phyloP scores from a whole-genome alignment of 1,284 basidiomycete species.

The Cutaneotrichosporon arboriforme region DNA sequence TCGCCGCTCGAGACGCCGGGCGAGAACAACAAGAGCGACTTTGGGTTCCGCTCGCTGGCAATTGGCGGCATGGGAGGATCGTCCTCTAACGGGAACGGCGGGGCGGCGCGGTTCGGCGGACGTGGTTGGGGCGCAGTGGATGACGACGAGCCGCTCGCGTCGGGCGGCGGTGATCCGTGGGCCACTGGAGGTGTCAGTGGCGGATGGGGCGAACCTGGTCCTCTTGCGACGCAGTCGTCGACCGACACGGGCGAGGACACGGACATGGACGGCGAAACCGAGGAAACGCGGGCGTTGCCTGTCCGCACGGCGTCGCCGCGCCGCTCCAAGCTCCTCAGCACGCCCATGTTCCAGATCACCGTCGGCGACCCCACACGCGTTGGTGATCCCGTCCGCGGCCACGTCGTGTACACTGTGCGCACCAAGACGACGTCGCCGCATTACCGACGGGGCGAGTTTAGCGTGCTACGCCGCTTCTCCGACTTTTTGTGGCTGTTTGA shows the following conservation, averaged over 20 bases:
- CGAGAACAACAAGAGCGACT: conserved; percentile 18
- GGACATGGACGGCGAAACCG: conserved; percentile 6
- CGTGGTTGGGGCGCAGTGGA: conserved; percentile 19
- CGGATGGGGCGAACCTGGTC: conserved; percentile 21
- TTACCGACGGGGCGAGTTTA: conserved; percentile 74
- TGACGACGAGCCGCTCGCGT: conserved; percentile 15
- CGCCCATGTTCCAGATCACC: conserved; percentile 60
- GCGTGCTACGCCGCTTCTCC: conserved; percentile 87
- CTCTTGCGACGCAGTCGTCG: conserved; percentile 5
- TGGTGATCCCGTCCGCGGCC: conserved; percentile 82
- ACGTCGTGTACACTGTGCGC: conserved; percentile 90
- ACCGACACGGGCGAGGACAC: conserved; percentile 17
- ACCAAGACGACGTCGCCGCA: conserved; percentile 79
- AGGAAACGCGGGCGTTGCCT: background rate
- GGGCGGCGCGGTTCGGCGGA: conserved; percentile 4
- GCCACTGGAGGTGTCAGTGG: background rate
- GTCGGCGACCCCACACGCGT: conserved; percentile 92
- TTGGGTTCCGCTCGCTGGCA: conserved; percentile 35
- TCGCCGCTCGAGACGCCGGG: conserved; percentile 40
- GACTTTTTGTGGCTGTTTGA: conserved; percentile 98
- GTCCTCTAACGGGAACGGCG: background rate
- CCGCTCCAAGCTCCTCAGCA: conserved; percentile 16
- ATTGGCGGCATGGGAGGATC: conserved; percentile 24
- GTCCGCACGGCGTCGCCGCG: conserved; percentile 9
- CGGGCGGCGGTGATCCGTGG: conserved; percentile 7